Evolutionary conservation across 2,329 filamentous ascomycete species (phyloP), one percentile per base, ranked within the genome.

Genomic region (Neofusicoccum umdonicola): DNA sequence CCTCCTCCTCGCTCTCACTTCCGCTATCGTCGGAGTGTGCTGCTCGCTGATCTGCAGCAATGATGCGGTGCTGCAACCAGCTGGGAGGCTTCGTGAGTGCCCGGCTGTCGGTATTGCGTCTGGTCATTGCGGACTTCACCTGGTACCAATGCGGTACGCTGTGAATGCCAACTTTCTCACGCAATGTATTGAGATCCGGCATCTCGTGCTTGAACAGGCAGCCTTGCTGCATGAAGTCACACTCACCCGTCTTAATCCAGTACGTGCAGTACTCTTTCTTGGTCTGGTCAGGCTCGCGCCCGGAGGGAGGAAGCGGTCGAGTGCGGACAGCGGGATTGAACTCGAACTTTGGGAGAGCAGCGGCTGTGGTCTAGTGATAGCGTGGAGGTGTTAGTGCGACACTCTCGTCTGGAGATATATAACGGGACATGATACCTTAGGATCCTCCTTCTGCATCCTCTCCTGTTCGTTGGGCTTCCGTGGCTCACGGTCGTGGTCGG

Each of bases 141-240:
- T 80, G 79, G 71, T 81, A 87, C 87, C 87, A 88, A 7, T 76
- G 74, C 8, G 87, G 86, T 15, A 83, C 76, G 47, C 80, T 78
- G 2, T 78, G 77, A 58, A 96, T 84, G 0, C 93, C 93, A 2
- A 96, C 82, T 22, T 52, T 64, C 6, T 84, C 81, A 48, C 85
- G 79, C 69, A 96, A 86, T 0, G 87, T 90, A 0, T 82, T 79
- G 58, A 82, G 82, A 68, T 93, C 87, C 0, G 93, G 93, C 90
- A 97, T 96, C 74, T 95, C 91, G 75, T 97, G 93, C 79, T 93
- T 94, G 81, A 88, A 97, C 68, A 89, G 87, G 80, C 93, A 97
- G 0, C 93, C 93, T 72, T 93, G 89, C 74, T 96, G 91, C 3
- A 85, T 88, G 75, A 92, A 97, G 67, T 90, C 90, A 74, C 93